These are phyloP conservation scores for Ceratobasidium sp. DNA, from an alignment of 1,284 basidiomycete species.

Conservation along the genomic window DNA sequence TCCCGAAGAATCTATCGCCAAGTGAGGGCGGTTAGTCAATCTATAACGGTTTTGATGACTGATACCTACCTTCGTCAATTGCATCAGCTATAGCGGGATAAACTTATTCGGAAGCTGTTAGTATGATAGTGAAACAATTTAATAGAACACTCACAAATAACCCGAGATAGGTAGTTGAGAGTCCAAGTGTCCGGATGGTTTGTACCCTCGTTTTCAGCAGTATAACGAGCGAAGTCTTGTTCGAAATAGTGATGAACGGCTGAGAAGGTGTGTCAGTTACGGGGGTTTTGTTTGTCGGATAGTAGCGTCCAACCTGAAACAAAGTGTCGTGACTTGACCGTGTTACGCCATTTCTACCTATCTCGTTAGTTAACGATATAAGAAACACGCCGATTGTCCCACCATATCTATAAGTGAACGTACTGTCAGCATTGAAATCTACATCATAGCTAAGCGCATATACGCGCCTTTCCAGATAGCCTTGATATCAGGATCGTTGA, in stretches of 20 bases:
- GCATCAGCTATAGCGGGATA: constrained; percentile 28
- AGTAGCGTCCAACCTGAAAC: constrained; percentile 2
- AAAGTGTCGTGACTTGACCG: constrained; percentile 30
- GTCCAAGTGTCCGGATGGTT: constrained; percentile 21
- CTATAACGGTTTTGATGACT: background rate
- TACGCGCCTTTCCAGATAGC: constrained; percentile 26
- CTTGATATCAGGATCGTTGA: constrained; percentile 32
- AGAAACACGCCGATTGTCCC: background rate
- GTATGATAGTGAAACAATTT: background rate
- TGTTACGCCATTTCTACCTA: constrained; percentile 17
- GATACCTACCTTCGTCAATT: constrained; percentile 29
- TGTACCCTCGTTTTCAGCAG: constrained; percentile 9
- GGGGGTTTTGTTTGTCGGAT: background rate
- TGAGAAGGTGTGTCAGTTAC: background rate
- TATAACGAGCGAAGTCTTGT: background rate
- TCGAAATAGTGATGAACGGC: constrained; percentile 35
- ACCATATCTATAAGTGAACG: constrained; percentile 13
- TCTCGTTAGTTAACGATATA: background rate
- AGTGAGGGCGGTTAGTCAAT: background rate
- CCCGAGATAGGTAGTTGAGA: constrained; percentile 26
- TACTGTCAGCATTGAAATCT: background rate
- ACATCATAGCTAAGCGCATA: background rate
- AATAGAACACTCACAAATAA: constrained; percentile 2
- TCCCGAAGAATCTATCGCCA: constrained; percentile 20
- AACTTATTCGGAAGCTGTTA: background rate